Percentiles rank a stretch among this genome's conserved stretches.
These are phyloP conservation scores for Vicia faba DNA, from an alignment of 306 rosid species.

Conservation along the genomic window DNA sequence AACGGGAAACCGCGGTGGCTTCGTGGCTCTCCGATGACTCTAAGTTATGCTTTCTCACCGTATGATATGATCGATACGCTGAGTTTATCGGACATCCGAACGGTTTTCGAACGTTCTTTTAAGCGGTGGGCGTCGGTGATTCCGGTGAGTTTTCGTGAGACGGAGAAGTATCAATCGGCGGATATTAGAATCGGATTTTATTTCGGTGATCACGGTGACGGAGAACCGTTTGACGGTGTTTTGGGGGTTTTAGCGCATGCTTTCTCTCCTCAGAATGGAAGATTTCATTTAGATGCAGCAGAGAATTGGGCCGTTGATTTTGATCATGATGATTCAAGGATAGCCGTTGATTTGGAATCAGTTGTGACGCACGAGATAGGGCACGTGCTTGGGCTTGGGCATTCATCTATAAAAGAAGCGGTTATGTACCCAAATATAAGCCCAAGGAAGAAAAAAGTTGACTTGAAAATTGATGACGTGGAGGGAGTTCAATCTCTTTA, in stretches of 20 bases:
- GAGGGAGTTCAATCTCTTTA: conserved; percentile 82
- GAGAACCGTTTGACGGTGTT: conserved; percentile 88
- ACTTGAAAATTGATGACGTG: conserved; percentile 81
- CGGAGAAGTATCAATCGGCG: conserved; percentile 49
- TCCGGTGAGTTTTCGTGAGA: conserved; percentile 71
- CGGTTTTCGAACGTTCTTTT: conserved; percentile 60
- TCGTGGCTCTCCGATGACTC: conserved; percentile 49
- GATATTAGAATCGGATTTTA: conserved; percentile 81
- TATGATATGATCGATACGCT: conserved; percentile 49
- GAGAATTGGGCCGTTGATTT: conserved; percentile 90
- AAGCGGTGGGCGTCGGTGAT: conserved; percentile 83
- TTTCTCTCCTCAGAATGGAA: conserved; percentile 85
- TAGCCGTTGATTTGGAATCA: conserved; percentile 91
- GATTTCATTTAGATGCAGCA: conserved; percentile 83
- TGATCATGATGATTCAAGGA: conserved; percentile 55
- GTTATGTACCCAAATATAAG: conserved; percentile 88
- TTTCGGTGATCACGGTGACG: conserved; percentile 87
- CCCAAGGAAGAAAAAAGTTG: conserved; percentile 74
- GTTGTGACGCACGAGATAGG: conserved; percentile 98
- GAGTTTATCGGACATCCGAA: conserved; percentile 49
- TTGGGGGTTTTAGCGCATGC: conserved; percentile 88
- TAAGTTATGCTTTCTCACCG: conserved; percentile 72
- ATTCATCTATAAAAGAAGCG: conserved; percentile 71
- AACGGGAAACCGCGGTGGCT: conserved; percentile 81
- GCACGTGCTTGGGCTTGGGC: conserved; percentile 86